Base-by-base conservation (phyloP, 352 stramenopile genomes). In the Peronospora tabacina region DNA sequence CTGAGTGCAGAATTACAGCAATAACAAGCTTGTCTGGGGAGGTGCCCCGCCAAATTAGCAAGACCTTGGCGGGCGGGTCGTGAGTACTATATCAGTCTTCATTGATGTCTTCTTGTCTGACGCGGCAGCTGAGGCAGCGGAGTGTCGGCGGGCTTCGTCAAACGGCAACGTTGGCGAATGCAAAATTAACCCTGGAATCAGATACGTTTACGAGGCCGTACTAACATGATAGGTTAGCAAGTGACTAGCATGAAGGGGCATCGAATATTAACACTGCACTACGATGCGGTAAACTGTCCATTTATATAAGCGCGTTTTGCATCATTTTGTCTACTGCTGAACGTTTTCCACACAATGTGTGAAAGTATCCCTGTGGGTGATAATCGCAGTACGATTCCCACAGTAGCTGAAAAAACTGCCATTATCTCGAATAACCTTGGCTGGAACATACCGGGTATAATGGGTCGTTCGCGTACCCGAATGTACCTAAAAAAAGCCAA, bases 231-330 rank as follows among this genome's bases (percentile, higher is more conserved):
- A 10, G 57, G 37, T 4, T 49, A 61, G 19, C 34, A 41, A 41
- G 20, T 1, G 16, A 12, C 8, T 45, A 12, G 0, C 82, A 77
- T 48, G 89, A 89, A 17, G 87, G 45, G 3, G 71, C 64, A 26
- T 80, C 79, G 17, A 92, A 63, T n/a, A 87, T 72, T n/a, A 90
- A 59, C 5, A 59, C 57, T 5, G 78, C 81, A 9, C 81, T 78
- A n/a, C 76, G 76, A 19, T 78, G 74, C 40, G 87, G 79, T 51
- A 95, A 95, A n/a, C 94, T 80, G 84, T 90, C 19, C 93, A 75
- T 6, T 82, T 82, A 37, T 95, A 82, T 2, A 83, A 81, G 33
- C 79, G 66, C 29, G 75, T 94, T 55, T 81, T 72, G 69, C 16
- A 63, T 78, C 82, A 89, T 90, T 68, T 89, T 78, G 44, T 94